Evolutionary conservation across 768 basidiomycete genomes (phyloP).

Genomic region (Leucosporidium creatinivorum): DNA sequence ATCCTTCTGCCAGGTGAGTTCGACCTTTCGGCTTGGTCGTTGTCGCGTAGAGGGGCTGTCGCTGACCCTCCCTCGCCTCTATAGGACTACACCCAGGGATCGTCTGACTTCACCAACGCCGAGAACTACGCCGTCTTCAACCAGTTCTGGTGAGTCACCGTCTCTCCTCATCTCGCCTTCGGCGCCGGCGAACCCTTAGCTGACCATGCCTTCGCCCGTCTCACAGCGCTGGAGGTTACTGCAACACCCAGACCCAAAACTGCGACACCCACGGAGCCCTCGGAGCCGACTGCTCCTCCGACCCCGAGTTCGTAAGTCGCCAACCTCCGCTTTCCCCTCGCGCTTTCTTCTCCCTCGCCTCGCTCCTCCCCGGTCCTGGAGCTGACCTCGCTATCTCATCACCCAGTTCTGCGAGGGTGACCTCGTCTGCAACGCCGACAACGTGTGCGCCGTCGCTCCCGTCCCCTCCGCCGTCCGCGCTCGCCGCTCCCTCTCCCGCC

Average conservation of each 20-base stretch:
- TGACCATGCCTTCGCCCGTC: background rate
- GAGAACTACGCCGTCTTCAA: background rate
- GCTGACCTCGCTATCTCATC: background rate
- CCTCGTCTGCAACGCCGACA: background rate
- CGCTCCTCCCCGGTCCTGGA: no score
- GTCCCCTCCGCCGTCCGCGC: conserved; percentile 10
- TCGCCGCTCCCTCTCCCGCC: conserved; percentile 1
- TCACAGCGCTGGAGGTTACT: conserved; percentile 7
- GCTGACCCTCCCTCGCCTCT: background rate
- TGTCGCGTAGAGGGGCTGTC: no score
- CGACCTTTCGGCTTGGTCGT: no score
- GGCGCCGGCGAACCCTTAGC: no score
- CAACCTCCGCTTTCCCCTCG: no score
- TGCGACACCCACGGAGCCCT: conserved; percentile 3
- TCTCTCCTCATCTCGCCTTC: no score
- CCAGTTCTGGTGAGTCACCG: no score
- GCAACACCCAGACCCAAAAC: conserved; percentile 1
- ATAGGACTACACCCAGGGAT: conserved; percentile 5
- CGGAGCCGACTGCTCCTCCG: conserved; percentile 11
- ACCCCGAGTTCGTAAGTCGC: background rate
- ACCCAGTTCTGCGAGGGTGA: background rate
- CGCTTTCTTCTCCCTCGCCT: background rate
- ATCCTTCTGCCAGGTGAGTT: no score
- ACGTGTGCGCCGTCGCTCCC: background rate
- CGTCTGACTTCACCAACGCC: background rate